Evolutionary conservation across 1,284 basidiomycete species (phyloP).

Genomic region (Leccinum pachyderme): DNA sequence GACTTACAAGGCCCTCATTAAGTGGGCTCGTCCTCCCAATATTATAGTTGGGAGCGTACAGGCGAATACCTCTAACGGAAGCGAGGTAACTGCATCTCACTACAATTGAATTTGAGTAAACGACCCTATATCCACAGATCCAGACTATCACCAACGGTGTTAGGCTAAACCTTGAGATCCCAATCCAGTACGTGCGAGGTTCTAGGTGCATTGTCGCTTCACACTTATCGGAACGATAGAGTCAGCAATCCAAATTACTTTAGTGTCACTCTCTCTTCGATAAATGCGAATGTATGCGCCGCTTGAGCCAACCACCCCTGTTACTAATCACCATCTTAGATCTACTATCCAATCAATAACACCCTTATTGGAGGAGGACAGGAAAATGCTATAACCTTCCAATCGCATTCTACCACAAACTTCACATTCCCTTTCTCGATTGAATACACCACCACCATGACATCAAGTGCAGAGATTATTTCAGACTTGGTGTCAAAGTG

Average conservation of each 20-base stretch:
- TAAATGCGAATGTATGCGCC: slow-evolving; percentile 57
- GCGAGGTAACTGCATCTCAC: slow-evolving; percentile 39
- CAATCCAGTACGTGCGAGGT: slow-evolving; percentile 54
- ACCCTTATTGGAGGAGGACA: slow-evolving; percentile 64
- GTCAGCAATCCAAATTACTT: slow-evolving; percentile 89
- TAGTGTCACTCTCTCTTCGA: slow-evolving; percentile 65
- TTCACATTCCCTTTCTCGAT: slow-evolving; percentile 83
- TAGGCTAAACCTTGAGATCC: slow-evolving; percentile 62
- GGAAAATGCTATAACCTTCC: slow-evolving; percentile 61
- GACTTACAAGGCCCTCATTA: slow-evolving; percentile 13
- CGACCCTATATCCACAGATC: slow-evolving; percentile 35
- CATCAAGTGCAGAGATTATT: slow-evolving; percentile 63
- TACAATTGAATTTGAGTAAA: slow-evolving; percentile 1
- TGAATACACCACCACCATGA: slow-evolving; percentile 60
- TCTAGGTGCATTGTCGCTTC: slow-evolving; percentile 5
- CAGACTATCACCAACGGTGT: slow-evolving; percentile 46
- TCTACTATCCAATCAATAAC: slow-evolving; percentile 73
- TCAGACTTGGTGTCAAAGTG: slow-evolving; percentile 69
- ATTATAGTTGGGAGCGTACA: slow-evolving; percentile 61
- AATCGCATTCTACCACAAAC: slow-evolving; percentile 63
- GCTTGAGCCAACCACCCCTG: not conserved
- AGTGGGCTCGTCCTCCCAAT: slow-evolving; percentile 83
- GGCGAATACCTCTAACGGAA: slow-evolving; percentile 35
- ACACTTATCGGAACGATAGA: slow-evolving; percentile 38
- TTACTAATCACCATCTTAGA: slow-evolving; percentile 38